Conservation (phyloP, 495 filamentous ascomycete species). For the Aspergillus nidulans region DNA sequence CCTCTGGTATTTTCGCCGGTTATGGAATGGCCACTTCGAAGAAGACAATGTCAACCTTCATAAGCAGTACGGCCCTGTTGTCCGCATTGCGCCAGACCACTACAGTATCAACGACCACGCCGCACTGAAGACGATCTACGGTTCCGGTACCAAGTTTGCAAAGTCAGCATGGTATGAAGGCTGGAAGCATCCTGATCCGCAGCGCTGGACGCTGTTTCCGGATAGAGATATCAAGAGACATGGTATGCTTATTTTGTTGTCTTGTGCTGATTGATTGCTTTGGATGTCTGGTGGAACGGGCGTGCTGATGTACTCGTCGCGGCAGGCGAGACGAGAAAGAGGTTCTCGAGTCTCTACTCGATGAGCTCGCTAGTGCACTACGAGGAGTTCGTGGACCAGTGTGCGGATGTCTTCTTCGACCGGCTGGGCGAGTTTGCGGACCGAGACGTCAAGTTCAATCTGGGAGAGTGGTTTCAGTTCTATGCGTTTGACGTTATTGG, state of each 20-base stretch:
- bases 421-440: constrained; percentile 42
- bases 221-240: constrained; percentile 41
- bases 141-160: constrained; percentile 32
- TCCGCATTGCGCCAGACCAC: constrained; percentile 46
- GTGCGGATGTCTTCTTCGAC: constrained; percentile 41
- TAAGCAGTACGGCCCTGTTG: constrained; percentile 33
- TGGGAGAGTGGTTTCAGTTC: constrained; percentile 53
- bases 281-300: no score
- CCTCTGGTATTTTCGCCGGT: constrained; percentile 49
- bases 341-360: constrained; percentile 44
- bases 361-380: constrained; percentile 52
- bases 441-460: constrained; percentile 30
- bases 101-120: constrained; percentile 45
- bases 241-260: constrained; percentile 16
- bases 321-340: constrained; percentile 31
- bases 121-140: constrained; percentile 44
- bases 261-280: neutral
- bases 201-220: constrained; percentile 37
- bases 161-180: constrained; percentile 39
- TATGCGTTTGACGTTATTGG: constrained; percentile 63
- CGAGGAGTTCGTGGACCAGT: constrained; percentile 52
- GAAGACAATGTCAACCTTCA: constrained; percentile 45
- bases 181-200: constrained; percentile 33
- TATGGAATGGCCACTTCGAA: constrained; percentile 42
- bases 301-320: neutral